These are phyloP conservation scores for Echites panduratus DNA, from an alignment of 257 asterid genomes.

Conservation along the genomic window DNA sequence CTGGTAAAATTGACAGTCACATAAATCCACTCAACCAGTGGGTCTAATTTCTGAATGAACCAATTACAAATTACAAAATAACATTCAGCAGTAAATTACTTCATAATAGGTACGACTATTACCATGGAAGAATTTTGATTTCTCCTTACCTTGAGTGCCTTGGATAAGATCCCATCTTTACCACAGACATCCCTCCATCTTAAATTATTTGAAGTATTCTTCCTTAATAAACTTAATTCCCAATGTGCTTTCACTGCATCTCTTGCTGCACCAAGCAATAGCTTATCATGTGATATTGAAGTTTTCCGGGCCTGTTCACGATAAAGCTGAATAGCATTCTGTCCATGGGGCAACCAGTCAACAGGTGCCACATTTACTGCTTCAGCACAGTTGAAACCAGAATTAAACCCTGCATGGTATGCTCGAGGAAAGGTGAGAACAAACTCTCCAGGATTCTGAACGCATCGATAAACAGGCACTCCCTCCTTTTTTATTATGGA, in stretches of 20 bases:
- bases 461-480: slow-evolving; percentile 88
- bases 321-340: slow-evolving; percentile 88
- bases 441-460: slow-evolving; percentile 92
- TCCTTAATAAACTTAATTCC: slow-evolving; percentile 82
- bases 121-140: not conserved
- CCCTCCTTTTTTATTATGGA: slow-evolving; percentile 73
- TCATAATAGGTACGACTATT: not conserved
- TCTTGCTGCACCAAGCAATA: slow-evolving; percentile 94
- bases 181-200: slow-evolving; percentile 96
- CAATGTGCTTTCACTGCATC: slow-evolving; percentile 96
- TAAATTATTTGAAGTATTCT: slow-evolving; percentile 56
- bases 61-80: not conserved
- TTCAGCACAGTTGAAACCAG: slow-evolving; percentile 97
- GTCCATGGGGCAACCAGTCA: slow-evolving; percentile 99
- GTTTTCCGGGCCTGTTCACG: slow-evolving; percentile 77
- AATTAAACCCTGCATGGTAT: slow-evolving; percentile 95
- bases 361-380: slow-evolving; percentile 99
- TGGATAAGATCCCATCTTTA: slow-evolving; percentile 75
- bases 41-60: not conserved
- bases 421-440: slow-evolving; percentile 98
- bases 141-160: slow-evolving; percentile 63
- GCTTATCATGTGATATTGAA: slow-evolving; percentile 90
- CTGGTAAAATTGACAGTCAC: not conserved
- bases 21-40: not conserved
- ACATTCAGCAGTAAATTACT: not conserved